Conservation (phyloP, 2,329 filamentous ascomycete species). For the Pseudogymnoascus sp. region DNA sequence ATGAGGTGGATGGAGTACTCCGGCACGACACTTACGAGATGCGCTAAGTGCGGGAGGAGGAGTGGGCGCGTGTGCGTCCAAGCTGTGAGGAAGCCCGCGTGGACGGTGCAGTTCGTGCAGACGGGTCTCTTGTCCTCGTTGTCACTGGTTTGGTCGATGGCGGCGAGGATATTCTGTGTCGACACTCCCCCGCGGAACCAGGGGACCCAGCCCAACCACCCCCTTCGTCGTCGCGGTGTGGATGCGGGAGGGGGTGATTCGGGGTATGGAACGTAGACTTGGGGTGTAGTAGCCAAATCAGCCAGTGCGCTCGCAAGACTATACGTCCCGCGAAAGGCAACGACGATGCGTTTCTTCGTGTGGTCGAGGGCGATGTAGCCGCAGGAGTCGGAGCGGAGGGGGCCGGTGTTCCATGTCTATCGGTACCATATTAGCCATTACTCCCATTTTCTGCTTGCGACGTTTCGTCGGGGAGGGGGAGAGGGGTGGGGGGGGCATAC, state of each 20-base stretch:
- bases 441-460: no score
- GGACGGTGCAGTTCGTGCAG: slow-evolving; percentile 85
- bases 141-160: no score
- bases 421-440: not conserved
- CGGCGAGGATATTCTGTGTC: not conserved
- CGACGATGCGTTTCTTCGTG: slow-evolving; percentile 50
- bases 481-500: slow-evolving; percentile 28
- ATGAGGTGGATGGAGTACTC: slow-evolving; percentile 59
- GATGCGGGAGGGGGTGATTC: slow-evolving; percentile 17
- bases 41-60: slow-evolving; percentile 59
- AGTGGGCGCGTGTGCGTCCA: slow-evolving; percentile 67
- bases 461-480: not conserved
- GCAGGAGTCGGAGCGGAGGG: slow-evolving; percentile 79
- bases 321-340: slow-evolving; percentile 92
- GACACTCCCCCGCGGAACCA: not conserved
- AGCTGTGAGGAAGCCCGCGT: slow-evolving; percentile 78
- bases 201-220: not conserved
- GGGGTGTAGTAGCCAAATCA: slow-evolving; percentile 81
- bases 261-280: slow-evolving; percentile 85
- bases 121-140: slow-evolving; percentile 32
- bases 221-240: not conserved
- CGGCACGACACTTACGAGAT: slow-evolving; percentile 53
- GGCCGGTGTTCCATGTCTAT: slow-evolving; percentile 81
- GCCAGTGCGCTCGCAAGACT: slow-evolving; percentile 85
- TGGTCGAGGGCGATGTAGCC: slow-evolving; percentile 92